phyloP scores from a whole-genome alignment of 768 basidiomycete species.

The Boletus reticulatus region DNA sequence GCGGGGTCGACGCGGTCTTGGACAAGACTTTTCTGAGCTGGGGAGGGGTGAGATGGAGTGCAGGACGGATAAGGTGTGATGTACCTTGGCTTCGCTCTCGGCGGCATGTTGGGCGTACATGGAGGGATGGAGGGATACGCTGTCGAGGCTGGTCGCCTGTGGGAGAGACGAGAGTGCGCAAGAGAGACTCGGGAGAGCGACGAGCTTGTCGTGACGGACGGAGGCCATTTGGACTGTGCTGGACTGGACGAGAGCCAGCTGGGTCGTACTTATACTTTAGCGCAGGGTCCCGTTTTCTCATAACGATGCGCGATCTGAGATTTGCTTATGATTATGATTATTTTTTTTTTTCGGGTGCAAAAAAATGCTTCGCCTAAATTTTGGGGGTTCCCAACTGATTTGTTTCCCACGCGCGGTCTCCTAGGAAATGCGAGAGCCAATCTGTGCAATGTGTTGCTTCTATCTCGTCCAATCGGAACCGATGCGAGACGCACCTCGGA shows the following conservation, averaged over 20 bases:
- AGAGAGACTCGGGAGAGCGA: constrained; percentile 73
- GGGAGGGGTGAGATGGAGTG: constrained; percentile 5
- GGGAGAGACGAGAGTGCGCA: constrained; percentile 66
- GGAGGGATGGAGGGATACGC: constrained; percentile 62
- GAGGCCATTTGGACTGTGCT: constrained; percentile 23
- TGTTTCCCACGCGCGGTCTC: constrained; percentile 29
- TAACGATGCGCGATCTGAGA: constrained; percentile 29
- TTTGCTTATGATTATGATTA: not conserved
- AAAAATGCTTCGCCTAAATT: constrained; percentile 28
- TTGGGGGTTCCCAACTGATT: constrained; percentile 19
- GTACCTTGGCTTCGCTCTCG: constrained; percentile 76
- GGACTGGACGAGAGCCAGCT: not conserved
- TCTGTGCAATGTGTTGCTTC: not conserved
- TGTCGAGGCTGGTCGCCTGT: constrained; percentile 66
- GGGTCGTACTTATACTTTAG: constrained; percentile 15
- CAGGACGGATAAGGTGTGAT: constrained; percentile 1
- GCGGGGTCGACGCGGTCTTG: constrained; percentile 40
- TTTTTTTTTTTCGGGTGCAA: constrained; percentile 13
- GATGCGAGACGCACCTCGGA: too few relatives aligned
- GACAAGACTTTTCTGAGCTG: constrained; percentile 66
- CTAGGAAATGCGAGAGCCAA: constrained; percentile 22
- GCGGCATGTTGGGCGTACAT: constrained; percentile 68
- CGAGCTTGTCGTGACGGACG: constrained; percentile 49
- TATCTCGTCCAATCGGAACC: not conserved
- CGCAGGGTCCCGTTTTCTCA: constrained; percentile 17